These are phyloP conservation scores for Rhododendron kiyosumense DNA, from an alignment of 148 eudicot species.

Conservation along the genomic window DNA sequence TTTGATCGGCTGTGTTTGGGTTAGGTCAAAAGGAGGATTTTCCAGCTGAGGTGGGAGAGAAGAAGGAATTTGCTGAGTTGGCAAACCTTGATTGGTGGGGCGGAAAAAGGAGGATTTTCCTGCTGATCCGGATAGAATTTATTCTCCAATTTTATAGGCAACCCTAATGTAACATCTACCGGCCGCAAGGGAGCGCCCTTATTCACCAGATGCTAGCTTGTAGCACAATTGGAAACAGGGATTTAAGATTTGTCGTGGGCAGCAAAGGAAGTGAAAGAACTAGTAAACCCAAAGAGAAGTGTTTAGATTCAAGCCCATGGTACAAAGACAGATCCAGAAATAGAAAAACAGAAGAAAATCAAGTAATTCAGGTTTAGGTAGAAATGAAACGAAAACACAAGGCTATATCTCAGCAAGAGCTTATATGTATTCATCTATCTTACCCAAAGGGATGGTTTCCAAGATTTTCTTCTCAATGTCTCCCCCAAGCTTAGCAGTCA, in stretches of 20 bases:
- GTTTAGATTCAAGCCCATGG: not conserved
- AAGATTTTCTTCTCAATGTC: slow-evolving; percentile 71
- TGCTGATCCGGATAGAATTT: no score
- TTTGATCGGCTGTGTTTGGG: no score
- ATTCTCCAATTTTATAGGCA: no score
- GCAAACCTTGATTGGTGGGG: no score
- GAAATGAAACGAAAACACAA: not conserved
- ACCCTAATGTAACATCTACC: not conserved
- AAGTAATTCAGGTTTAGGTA: not conserved
- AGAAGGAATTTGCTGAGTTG: no score
- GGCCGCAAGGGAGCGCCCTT: not conserved
- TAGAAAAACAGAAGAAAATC: not conserved
- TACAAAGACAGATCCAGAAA: not conserved
- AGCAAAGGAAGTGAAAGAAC: not conserved
- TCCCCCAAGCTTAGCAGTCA: slow-evolving; percentile 79
- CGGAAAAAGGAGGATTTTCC: no score
- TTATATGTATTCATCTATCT: slow-evolving; percentile 17
- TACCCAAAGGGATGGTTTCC: slow-evolving; percentile 69
- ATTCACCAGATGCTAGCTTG: not conserved
- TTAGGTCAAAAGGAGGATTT: no score
- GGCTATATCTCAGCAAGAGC: not conserved
- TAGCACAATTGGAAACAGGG: not conserved
- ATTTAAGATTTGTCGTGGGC: not conserved
- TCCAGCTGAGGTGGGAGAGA: no score
- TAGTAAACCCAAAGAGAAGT: not conserved